Percentiles rank a stretch among this genome's conserved stretches.
phyloP scores from a whole-genome alignment of 805 yeast genomes.

The Scheffersomyces ergatensis region DNA sequence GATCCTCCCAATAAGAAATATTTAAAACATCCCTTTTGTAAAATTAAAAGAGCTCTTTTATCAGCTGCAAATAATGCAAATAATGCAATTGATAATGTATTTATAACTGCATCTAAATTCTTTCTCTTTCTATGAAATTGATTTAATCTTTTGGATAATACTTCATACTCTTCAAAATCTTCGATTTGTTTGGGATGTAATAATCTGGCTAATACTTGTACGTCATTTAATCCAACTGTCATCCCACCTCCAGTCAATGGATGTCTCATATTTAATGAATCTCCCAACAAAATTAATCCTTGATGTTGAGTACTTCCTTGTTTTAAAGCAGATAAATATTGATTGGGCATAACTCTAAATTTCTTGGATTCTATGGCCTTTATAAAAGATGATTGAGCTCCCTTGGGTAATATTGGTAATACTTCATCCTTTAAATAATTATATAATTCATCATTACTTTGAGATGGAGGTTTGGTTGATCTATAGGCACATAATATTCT shows the following conservation, averaged over 20 bases:
- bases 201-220: constrained; percentile 62
- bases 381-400: constrained; percentile 63
- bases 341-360: constrained; percentile 90
- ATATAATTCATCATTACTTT: constrained; percentile 52
- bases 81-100: constrained; percentile 86
- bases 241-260: constrained; percentile 99
- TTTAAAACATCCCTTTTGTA: constrained; percentile 86
- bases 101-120: constrained; percentile 75
- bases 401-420: constrained; percentile 64
- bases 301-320: constrained; percentile 51
- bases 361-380: constrained; percentile 55
- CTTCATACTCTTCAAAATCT: constrained; percentile 55
- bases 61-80: constrained; percentile 91
- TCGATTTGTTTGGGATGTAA: constrained; percentile 54
- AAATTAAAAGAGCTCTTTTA: constrained; percentile 54
- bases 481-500: constrained; percentile 88
- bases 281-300: constrained; percentile 85
- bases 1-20: constrained; percentile 86
- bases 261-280: constrained; percentile 95
- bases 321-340: constrained; percentile 74
- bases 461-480: constrained; percentile 69
- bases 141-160: constrained; percentile 54
- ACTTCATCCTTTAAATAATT: constrained; percentile 61
- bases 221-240: constrained; percentile 95
- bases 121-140: constrained; percentile 80